A percentile compares a stretch with the other conserved stretches of the same genome.
phyloP scores from a whole-genome alignment of 306 rosid species.

The Glycine latifolia region DNA sequence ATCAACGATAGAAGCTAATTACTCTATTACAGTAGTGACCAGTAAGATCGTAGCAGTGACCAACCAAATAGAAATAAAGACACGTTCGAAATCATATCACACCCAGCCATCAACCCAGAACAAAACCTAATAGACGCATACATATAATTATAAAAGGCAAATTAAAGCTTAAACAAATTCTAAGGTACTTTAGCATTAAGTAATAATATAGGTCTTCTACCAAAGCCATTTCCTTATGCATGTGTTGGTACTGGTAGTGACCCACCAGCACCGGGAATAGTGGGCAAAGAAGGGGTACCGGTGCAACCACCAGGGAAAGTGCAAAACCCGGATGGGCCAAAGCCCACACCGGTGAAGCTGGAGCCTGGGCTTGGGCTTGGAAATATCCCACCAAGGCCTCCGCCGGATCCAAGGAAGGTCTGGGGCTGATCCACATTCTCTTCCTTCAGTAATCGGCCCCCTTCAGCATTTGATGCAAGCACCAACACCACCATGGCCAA shows the following conservation, averaged over 20 bases:
- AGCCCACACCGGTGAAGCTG: conserved; percentile 35
- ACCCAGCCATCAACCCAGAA: no score
- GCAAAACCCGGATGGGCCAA: conserved; percentile 49
- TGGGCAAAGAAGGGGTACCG: conserved; percentile 19
- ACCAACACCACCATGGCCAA: conserved; percentile 28
- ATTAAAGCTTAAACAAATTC: no score
- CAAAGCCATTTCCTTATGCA: conserved; percentile 8
- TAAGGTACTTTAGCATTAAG: no score
- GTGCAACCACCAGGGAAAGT: conserved; percentile 51
- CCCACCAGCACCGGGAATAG: conserved; percentile 22
- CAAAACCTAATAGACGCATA: no score
- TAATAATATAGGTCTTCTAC: no score
- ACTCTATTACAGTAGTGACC: no score
- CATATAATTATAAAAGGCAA: no score
- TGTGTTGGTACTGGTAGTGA: conserved; percentile 37
- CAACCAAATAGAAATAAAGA: no score
- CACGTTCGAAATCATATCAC: no score
- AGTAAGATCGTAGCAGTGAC: no score
- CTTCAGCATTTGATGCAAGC: conserved; percentile 44
- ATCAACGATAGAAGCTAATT: no score
- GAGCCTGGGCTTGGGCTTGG: conserved; percentile 49
- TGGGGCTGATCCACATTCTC: conserved; percentile 39
- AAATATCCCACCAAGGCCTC: conserved; percentile 42
- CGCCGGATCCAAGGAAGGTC: conserved; percentile 35
- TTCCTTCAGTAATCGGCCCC: conserved; percentile 37